phyloP scores from a whole-genome alignment of 2,329 filamentous ascomycete genomes.

The Colletotrichum gigasporum region DNA sequence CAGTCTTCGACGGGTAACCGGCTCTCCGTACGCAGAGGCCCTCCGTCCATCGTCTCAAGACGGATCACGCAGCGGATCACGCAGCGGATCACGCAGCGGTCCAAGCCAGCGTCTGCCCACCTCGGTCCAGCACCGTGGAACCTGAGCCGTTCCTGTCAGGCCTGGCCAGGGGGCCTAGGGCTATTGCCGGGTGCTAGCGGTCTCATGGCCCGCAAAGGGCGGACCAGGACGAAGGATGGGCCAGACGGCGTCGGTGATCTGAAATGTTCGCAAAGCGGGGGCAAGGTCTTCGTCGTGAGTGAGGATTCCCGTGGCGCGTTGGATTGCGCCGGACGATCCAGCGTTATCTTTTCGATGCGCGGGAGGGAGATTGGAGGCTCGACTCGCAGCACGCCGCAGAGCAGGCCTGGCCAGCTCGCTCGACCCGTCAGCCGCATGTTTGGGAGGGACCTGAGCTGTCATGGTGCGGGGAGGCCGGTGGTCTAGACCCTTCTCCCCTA shows the following conservation, averaged over 20 bases:
- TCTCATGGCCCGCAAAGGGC: background rate
- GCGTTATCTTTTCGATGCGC: background rate
- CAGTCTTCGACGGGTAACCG: background rate
- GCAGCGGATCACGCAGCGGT: background rate
- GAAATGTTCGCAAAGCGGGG: background rate
- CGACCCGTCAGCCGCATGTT: constrained; percentile 12
- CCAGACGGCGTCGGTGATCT: background rate
- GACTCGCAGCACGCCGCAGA: background rate
- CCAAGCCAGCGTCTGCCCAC: background rate
- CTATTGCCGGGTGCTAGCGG: background rate
- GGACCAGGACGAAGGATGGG: background rate
- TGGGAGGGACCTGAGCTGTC: background rate
- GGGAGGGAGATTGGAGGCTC: background rate
- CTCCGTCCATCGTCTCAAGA: background rate
- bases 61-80: background rate
- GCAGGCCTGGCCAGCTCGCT: background rate
- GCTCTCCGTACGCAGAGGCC: background rate
- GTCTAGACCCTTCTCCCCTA: constrained; percentile 27
- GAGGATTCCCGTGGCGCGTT: too few relatives aligned
- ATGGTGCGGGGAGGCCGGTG: constrained; percentile 20
- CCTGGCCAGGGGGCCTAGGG: background rate
- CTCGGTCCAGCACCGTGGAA: background rate
- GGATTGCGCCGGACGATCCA: too few relatives aligned
- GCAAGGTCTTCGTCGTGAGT: too few relatives aligned
- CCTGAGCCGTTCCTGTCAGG: background rate